Base-by-base conservation (phyloP, 495 filamentous ascomycete species). In the Aspergillus saccharolyticus region DNA sequence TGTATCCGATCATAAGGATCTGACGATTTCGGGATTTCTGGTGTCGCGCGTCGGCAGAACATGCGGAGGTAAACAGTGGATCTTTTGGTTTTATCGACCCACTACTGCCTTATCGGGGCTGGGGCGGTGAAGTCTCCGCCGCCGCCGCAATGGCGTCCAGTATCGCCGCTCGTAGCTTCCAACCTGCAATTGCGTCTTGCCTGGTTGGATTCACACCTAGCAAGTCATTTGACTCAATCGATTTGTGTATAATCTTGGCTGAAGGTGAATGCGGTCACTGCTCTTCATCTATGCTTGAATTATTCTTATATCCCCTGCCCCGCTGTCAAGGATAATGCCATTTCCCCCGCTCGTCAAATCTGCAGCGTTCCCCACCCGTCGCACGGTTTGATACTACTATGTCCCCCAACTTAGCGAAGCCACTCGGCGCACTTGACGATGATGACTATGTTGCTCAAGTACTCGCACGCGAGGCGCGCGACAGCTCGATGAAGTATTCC, bases 361-460 rank as follows among this genome's bases (percentile, higher is more conserved):
- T 42, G 17, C 16, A 48, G 44, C 21, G 49, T 22, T 8, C 9
- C 25, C 45, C 44, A 45, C 28, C 12, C 6, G 28, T 44, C 12
- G 4, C 42, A 15, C 42, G 12, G 49, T 42, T 43, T 30, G 47
- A n/a, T n/a, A n/a, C 14, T 17, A 58, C 45, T 42, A 67, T 67
- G 65, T 60, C 65, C 55, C 55, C 50, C 55, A 59, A 52, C 42
- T 33, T 44, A 30, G 52, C 44, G 49, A 63, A 57, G 42, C 28
- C 59, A 50, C 60, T 73, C 28, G 69, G 62, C 24, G 72, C 74
- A 47, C 70, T 71, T 46, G 69, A 73, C 64, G 83, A 84, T 52
- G 88, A 96, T 70, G 85, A 89, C 48, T 88, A 89, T 59, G 84
- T 94, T 47, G 89, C 90, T 14, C 77, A 80, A 48, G 70, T 93